A percentile compares a stretch with the other conserved stretches of the same genome.
phyloP scores from a whole-genome alignment of 768 basidiomycete species.

The Suillus plorans region DNA sequence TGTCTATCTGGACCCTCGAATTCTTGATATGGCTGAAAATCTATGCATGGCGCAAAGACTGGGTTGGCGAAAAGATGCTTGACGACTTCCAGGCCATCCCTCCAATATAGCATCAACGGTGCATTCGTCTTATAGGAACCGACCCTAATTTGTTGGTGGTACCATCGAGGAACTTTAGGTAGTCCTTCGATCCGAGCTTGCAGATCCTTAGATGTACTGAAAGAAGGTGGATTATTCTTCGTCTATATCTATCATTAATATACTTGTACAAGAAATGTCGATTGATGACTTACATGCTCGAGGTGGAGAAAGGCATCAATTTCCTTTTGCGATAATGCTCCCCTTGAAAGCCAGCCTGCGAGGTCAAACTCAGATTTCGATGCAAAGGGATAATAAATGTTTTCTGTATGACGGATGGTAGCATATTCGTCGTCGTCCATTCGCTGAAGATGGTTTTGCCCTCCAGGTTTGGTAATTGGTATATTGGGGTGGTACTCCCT shows the following conservation, averaged over 20 bases:
- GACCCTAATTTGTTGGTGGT: slow-evolving; percentile 10
- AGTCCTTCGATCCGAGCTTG: neutral
- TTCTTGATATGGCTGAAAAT: no score
- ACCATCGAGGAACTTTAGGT: slow-evolving; percentile 10
- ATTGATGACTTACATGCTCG: neutral
- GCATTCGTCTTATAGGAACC: slow-evolving; percentile 5
- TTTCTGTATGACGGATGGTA: neutral
- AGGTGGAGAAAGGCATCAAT: slow-evolving; percentile 4
- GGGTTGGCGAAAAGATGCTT: no score
- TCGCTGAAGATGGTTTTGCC: neutral
- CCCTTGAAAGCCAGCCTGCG: slow-evolving; percentile 6
- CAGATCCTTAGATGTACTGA: neutral
- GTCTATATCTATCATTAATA: neutral
- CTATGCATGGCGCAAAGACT: no score
- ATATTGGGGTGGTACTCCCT: neutral
- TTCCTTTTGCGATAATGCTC: slow-evolving; percentile 4
- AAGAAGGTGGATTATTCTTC: neutral
- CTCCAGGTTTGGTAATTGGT: neutral
- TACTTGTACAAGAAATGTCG: neutral
- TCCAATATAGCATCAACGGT: neutral
- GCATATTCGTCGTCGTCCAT: neutral
- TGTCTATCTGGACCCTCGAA: neutral
- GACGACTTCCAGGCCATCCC: no score
- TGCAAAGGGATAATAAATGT: slow-evolving; percentile 6
- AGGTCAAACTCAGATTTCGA: slow-evolving; percentile 7